A percentile compares a stretch with the other conserved stretches of the same genome.
phyloP scores from a whole-genome alignment of 1,284 basidiomycete species.

The Ganoderma resinaceum region DNA sequence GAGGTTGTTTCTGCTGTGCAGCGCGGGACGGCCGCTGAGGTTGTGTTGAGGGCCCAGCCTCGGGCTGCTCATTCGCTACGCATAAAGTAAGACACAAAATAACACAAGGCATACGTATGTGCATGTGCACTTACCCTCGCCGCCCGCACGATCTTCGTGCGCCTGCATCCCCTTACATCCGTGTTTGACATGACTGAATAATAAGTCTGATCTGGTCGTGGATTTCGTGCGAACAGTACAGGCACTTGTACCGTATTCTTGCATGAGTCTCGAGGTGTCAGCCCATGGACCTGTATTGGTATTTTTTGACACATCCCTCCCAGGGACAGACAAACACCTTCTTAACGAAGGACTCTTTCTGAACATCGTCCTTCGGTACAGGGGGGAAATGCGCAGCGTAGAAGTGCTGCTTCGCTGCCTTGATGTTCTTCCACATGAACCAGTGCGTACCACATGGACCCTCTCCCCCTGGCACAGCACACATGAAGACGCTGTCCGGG shows the following conservation, averaged over 20 bases:
- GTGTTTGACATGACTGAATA: not conserved
- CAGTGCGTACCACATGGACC: not conserved
- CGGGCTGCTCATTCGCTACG: not conserved
- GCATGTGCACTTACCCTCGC: not conserved
- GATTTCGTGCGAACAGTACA: not conserved
- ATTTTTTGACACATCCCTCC: not conserved
- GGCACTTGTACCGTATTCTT: not conserved
- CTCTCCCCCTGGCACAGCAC: not conserved
- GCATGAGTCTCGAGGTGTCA: not conserved
- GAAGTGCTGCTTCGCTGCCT: not conserved
- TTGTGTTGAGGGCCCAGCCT: not conserved
- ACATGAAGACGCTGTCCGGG: not conserved
- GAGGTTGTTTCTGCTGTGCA: not conserved
- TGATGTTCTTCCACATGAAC: not conserved
- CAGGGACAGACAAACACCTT: not conserved
- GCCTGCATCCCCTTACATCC: not conserved
- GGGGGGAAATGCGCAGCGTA: not conserved
- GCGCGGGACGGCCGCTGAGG: not conserved
- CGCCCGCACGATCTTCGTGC: not conserved
- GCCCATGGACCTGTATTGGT: not conserved
- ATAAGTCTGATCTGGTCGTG: not conserved
- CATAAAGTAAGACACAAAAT: not conserved
- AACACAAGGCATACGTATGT: not conserved
- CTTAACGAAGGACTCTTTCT: too few relatives aligned
- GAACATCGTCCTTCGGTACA: not conserved